phyloP scores from a whole-genome alignment of 306 rosid species.

The Spatholobus suberectus region DNA sequence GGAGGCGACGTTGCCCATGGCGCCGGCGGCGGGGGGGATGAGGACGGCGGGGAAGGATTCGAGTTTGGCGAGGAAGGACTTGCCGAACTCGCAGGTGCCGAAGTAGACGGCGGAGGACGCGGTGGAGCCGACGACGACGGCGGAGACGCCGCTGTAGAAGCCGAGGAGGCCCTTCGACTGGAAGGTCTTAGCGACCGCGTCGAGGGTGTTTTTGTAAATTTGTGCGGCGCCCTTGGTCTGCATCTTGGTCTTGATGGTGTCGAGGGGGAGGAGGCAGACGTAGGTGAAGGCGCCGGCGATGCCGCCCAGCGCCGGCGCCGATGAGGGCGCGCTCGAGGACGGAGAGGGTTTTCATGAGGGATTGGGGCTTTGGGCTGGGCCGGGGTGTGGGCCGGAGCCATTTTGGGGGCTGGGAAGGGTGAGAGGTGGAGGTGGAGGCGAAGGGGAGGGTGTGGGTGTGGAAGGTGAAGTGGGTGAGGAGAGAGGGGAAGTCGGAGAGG shows the following conservation, averaged over 20 bases:
- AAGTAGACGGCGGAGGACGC: slow-evolving; percentile 89
- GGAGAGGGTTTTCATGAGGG: slow-evolving; percentile 63
- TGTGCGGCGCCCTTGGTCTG: slow-evolving; percentile 85
- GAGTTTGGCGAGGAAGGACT: slow-evolving; percentile 64
- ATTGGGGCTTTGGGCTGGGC: slow-evolving; percentile 44
- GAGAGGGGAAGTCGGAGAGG: slow-evolving; percentile 55
- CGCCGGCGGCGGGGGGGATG: slow-evolving; percentile 86
- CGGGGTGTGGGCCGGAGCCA: slow-evolving; percentile 45
- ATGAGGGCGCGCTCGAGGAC: slow-evolving; percentile 82
- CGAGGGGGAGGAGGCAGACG: slow-evolving; percentile 88
- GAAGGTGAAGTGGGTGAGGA: slow-evolving; percentile 48
- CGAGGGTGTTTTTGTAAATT: slow-evolving; percentile 70
- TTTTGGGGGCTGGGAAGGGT: too few relatives aligned
- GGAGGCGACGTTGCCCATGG: slow-evolving; percentile 84
- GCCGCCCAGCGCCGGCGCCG: slow-evolving; percentile 90
- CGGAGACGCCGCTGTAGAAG: slow-evolving; percentile 88
- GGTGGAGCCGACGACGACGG: slow-evolving; percentile 83
- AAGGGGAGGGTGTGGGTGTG: slow-evolving; percentile 21
- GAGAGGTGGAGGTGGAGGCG: slow-evolving; percentile 57
- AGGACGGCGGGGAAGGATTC: slow-evolving; percentile 59
- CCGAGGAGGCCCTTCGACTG: slow-evolving; percentile 68
- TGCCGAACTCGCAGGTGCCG: slow-evolving; percentile 89
- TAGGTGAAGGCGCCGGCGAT: slow-evolving; percentile 97
- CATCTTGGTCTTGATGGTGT: slow-evolving; percentile 86
- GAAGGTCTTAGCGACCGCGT: slow-evolving; percentile 75